These are phyloP conservation scores for Crithidia acanthocephali DNA, from an alignment of 208 protist species.

Conservation along the genomic window DNA sequence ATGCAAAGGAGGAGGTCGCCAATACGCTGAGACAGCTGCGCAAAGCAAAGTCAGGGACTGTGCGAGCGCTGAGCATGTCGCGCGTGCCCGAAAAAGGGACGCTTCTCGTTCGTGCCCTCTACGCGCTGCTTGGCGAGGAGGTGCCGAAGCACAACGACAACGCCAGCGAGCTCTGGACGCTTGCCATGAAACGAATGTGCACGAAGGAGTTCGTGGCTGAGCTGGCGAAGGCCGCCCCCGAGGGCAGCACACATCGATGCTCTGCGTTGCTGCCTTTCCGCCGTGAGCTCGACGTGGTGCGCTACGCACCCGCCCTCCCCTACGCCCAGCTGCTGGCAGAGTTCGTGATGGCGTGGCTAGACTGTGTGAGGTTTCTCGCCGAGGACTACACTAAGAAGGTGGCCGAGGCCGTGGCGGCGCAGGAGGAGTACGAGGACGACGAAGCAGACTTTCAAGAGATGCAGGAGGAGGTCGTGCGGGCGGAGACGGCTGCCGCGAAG, in stretches of 20 bases:
- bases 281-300: slow-evolving; percentile 49
- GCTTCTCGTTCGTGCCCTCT: slow-evolving; percentile 57
- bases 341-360: slow-evolving; percentile 60
- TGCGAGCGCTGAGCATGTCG: slow-evolving; percentile 49
- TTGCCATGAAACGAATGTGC: slow-evolving; percentile 49
- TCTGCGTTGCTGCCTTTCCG: slow-evolving; percentile 31
- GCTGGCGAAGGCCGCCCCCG: slow-evolving; percentile 34
- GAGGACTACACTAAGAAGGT: slow-evolving; percentile 17
- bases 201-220: slow-evolving; percentile 39
- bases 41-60: slow-evolving; percentile 37
- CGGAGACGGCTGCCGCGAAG: slow-evolving; percentile 9
- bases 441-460: slow-evolving; percentile 14
- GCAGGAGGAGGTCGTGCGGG: slow-evolving; percentile 16
- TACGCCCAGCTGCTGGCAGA: slow-evolving; percentile 56
- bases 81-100: slow-evolving; percentile 47
- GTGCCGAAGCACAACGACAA: slow-evolving; percentile 40
- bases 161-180: slow-evolving; percentile 60
- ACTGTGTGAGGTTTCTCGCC: slow-evolving; percentile 22
- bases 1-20: slow-evolving; percentile 35
- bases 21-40: slow-evolving; percentile 37
- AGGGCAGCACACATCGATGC: slow-evolving; percentile 1
- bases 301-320: slow-evolving; percentile 47
- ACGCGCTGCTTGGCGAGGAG: slow-evolving; percentile 67
- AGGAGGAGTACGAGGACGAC: not conserved
- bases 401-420: slow-evolving; percentile 5